Percentiles rank a stretch among this genome's conserved stretches.
Evolutionary conservation across 2,329 filamentous ascomycete genomes (phyloP).

Genomic region (Coniochaeta prunicola): DNA sequence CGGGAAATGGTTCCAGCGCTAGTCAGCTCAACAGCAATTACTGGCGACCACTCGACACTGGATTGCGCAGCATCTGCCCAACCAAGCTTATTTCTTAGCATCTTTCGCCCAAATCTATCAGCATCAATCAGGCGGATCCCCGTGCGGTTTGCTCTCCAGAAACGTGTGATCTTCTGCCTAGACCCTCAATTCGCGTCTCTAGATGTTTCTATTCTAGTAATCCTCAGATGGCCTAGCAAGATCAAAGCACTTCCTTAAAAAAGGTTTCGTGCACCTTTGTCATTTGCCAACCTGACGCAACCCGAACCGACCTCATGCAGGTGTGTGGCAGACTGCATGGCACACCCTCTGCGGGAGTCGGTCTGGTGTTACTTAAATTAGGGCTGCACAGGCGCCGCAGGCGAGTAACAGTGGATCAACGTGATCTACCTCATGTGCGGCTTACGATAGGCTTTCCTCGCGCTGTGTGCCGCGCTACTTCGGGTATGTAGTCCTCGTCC

Average conservation of each 20-base stretch:
- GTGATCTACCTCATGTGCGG: too few species aligned
- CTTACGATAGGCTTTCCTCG: neutral
- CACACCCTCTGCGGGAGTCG: neutral
- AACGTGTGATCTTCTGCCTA: neutral
- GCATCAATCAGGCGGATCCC: neutral
- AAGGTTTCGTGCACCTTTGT: neutral
- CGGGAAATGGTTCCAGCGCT: too few species aligned
- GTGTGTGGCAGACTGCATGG: neutral
- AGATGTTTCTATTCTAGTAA: neutral
- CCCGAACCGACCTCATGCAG: neutral
- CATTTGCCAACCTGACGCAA: neutral
- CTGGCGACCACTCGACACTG: neutral
- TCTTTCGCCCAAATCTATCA: neutral
- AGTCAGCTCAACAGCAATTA: too few species aligned
- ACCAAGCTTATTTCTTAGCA: too few species aligned
- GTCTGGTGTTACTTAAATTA: slow-evolving; percentile 19
- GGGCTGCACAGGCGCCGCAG: slow-evolving; percentile 14
- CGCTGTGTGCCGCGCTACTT: neutral
- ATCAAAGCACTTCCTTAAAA: neutral
- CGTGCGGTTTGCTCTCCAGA: neutral
- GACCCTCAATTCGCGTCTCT: neutral
- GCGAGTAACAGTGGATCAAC: neutral
- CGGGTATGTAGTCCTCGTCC: neutral
- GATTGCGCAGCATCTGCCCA: neutral
- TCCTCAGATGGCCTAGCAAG: neutral